Base-by-base conservation (phyloP, 2,329 filamentous ascomycete species). In the Cytospora paraplurivora region DNA sequence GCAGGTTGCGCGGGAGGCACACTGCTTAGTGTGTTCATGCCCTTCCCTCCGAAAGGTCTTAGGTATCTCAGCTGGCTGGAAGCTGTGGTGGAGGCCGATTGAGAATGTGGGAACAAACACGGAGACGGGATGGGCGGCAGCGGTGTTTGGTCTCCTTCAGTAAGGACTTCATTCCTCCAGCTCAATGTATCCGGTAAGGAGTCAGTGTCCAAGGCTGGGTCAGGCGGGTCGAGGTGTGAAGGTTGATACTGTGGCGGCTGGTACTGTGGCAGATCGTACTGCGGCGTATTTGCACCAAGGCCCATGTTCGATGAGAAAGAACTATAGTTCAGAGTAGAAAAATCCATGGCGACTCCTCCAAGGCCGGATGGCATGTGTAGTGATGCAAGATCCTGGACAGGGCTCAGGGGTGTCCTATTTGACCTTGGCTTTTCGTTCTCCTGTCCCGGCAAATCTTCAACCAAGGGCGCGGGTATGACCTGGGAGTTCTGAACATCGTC, bases 111-210 rank as follows among this genome's bases (percentile, higher is more conserved):
- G 71, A 82, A 74, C 34, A 83, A 69, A 65, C 79, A 84, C 68
- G 84, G 81, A 17, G 80, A 76, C 37, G 81, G 81, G 52, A 81
- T 79, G 4, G 80, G 79, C 7, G 81, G 79, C 52, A 81, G 70
- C 6, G 73, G 67, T 47, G 68, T 70, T 62, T 70, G 73, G 38
- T 73, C 73, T 17, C 74, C 69, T 27, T 77, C 76, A 8, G 79
- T 78, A 64, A 77, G 77, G 52, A 78, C 66, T 27, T 77, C 70
- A 21, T 79, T 77, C 32, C 74, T 75, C 83, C 82, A 86, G 69
- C 76, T 77, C 66, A 85, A 72, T 5, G 84, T 86, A 74, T 87
- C 85, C 17, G 84, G 84, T 65, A 87, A 74, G 4, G 81, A 81
- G 38, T 73, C 62, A 21, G 21, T 47, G 32, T 64, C 65, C 65